These are phyloP conservation scores for Lecanosticta acicola DNA, from an alignment of 2,329 filamentous ascomycete species.

Conservation along the genomic window DNA sequence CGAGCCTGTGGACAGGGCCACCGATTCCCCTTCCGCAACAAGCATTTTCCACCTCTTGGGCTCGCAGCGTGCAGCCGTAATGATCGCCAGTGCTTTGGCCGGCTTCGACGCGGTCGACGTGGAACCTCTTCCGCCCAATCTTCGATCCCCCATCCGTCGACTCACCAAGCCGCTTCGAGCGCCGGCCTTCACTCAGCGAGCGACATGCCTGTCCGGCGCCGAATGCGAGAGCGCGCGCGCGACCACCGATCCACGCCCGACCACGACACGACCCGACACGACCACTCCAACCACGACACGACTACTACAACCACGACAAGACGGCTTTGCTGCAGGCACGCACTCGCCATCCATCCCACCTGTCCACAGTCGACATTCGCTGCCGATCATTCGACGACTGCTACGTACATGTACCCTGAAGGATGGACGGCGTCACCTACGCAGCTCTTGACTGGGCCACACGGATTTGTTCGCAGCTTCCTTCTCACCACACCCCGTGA, in stretches of 20 bases:
- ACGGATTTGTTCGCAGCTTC: neutral
- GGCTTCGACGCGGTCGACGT: too few species aligned
- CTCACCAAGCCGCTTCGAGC: neutral
- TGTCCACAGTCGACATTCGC: neutral
- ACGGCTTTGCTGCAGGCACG: neutral
- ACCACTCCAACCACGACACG: too few species aligned
- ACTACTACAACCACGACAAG: neutral
- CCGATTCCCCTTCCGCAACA: constrained; percentile 8
- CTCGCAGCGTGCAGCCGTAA: constrained; percentile 6
- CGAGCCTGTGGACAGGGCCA: constrained; percentile 3
- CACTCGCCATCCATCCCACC: neutral
- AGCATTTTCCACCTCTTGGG: constrained; percentile 2
- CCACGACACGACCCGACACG: too few species aligned
- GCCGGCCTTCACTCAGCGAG: neutral
- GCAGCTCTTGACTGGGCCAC: neutral
- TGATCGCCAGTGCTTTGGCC: constrained; percentile 6
- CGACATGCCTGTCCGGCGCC: neutral
- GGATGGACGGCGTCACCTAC: constrained; percentile 5
- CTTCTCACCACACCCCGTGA: neutral
- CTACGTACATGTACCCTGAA: constrained; percentile 2
- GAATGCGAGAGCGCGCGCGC: neutral
- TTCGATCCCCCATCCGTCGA: neutral
- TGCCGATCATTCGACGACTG: constrained; percentile 8
- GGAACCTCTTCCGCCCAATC: neutral
- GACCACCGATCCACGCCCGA: too few species aligned